These are phyloP conservation scores for Eucalyptus melliodora DNA, from an alignment of 345 rosid genomes.

Conservation along the genomic window DNA sequence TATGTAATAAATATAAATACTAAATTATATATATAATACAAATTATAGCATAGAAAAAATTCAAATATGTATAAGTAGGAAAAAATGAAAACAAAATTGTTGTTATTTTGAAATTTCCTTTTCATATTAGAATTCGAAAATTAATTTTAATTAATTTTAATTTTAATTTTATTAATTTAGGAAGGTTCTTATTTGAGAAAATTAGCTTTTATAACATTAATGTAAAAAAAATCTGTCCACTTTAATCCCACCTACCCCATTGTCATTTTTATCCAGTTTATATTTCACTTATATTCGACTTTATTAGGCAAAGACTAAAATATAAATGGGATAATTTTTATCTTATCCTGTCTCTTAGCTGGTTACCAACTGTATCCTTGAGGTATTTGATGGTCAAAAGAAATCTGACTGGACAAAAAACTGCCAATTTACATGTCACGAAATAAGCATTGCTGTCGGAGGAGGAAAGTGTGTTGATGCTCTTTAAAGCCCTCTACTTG, in stretches of 20 bases:
- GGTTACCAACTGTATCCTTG: neutral
- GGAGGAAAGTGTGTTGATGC: neutral
- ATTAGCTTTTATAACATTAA: too few species aligned
- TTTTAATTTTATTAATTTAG: too few species aligned
- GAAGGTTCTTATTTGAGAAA: too few species aligned
- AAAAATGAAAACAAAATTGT: too few species aligned
- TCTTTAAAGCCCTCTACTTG: neutral
- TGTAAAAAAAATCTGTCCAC: too few species aligned
- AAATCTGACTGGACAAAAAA: neutral
- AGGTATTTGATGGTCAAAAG: neutral
- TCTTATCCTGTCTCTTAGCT: neutral
- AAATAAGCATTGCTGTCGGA: neutral
- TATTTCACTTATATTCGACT: too few species aligned
- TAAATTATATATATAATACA: neutral
- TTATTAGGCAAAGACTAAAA: neutral
- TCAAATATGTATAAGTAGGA: neutral
- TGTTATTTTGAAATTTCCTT: neutral
- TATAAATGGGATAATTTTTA: too few species aligned
- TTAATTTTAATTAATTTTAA: too few species aligned
- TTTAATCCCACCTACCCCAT: neutral
- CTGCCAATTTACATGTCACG: neutral
- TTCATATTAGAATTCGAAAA: neutral
- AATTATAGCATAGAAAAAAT: neutral
- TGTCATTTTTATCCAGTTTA: neutral
- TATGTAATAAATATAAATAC: too few species aligned